Percentiles rank a stretch among this genome's conserved stretches.
Conservation (phyloP, 202 grass and related monocot genomes). For the Elaeis oleifera region DNA sequence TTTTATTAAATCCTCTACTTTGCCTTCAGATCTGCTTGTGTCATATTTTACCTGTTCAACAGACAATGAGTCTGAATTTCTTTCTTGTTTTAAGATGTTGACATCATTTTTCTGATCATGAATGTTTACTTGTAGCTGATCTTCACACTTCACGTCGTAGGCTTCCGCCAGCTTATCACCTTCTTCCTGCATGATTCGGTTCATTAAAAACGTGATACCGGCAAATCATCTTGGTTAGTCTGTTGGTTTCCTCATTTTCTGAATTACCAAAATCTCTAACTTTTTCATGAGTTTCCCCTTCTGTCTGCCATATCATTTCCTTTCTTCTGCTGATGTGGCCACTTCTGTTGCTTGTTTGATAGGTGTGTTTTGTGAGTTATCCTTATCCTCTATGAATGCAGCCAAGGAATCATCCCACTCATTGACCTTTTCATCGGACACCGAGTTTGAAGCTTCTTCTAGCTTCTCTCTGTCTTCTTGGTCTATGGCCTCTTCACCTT, state of each 20-base stretch:
- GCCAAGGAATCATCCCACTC: too few relatives aligned
- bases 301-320: background rate
- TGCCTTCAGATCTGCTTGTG: constrained; percentile 26
- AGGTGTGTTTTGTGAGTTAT: background rate
- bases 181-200: constrained; percentile 61
- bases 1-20: constrained; percentile 33
- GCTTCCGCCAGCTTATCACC: constrained; percentile 12
- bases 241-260: constrained; percentile 31
- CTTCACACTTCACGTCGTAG: constrained; percentile 14
- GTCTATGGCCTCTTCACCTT: too few relatives aligned
- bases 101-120: constrained; percentile 15
- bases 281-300: background rate
- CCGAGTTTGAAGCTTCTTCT: too few relatives aligned
- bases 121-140: constrained; percentile 41
- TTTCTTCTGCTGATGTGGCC: background rate
- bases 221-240: constrained; percentile 53
- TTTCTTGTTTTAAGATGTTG: constrained; percentile 34
- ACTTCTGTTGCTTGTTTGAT: background rate
- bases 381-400: too few relatives aligned
- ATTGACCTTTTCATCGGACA: too few relatives aligned
- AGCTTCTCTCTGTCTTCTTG: too few relatives aligned
- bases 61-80: constrained; percentile 21
- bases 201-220: constrained; percentile 71
- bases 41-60: constrained; percentile 22
- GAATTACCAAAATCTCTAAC: constrained; percentile 16